phyloP scores from a whole-genome alignment of 2,329 filamentous ascomycete species.

The Clonostachys byssicola region DNA sequence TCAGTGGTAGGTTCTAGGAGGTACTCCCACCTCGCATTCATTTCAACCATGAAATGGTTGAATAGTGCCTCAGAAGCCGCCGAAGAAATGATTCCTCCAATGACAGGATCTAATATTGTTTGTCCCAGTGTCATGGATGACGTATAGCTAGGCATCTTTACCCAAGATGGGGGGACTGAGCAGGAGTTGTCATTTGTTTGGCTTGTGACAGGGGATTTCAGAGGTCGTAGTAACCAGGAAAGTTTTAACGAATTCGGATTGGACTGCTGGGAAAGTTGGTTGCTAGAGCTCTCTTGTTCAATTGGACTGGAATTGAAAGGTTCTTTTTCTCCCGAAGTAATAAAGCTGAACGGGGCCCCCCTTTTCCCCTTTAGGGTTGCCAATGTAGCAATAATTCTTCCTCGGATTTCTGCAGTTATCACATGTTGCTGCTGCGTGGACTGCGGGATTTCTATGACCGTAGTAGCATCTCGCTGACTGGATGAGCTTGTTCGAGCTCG shows the following conservation, averaged over 20 bases:
- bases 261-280: neutral
- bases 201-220: neutral
- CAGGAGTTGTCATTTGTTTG: neutral
- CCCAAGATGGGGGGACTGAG: neutral
- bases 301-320: neutral
- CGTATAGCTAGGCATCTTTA: slow-evolving; percentile 8
- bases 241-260: neutral
- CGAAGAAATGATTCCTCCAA: slow-evolving; percentile 3
- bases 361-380: slow-evolving; percentile 7
- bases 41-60: neutral
- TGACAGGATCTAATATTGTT: slow-evolving; percentile 6
- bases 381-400: neutral
- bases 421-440: no score
- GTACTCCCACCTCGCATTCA: slow-evolving; percentile 1
- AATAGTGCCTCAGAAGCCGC: neutral
- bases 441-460: no score
- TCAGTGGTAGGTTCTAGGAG: neutral
- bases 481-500: no score
- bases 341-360: slow-evolving; percentile 8
- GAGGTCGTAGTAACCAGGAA: neutral
- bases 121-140: slow-evolving; percentile 8
- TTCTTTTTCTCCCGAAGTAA: slow-evolving; percentile 6
- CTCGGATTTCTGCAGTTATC: neutral
- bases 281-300: neutral
- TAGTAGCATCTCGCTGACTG: no score